These are phyloP conservation scores for Arthrobotrys sinensis DNA, from an alignment of 2,329 filamentous ascomycete genomes.

Conservation along the genomic window DNA sequence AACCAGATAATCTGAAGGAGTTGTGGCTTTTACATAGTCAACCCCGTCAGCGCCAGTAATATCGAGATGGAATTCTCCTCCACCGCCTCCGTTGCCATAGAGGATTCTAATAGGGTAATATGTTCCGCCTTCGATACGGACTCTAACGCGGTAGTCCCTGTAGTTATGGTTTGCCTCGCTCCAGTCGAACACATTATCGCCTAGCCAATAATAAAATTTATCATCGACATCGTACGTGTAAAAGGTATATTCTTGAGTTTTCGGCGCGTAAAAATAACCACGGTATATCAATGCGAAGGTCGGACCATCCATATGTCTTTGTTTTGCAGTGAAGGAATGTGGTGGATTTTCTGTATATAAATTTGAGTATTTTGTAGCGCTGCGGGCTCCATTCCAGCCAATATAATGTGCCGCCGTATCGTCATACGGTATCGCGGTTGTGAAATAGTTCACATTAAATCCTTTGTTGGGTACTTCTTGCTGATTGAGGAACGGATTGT, in stretches of 20 bases:
- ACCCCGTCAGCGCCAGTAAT: constrained; percentile 27
- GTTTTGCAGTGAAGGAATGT: constrained; percentile 6
- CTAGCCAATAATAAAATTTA: constrained; percentile 23
- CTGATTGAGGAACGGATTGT: constrained; percentile 25
- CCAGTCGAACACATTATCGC: constrained; percentile 13
- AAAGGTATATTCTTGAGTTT: constrained; percentile 25
- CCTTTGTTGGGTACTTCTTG: constrained; percentile 22
- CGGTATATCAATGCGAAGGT: constrained; percentile 11
- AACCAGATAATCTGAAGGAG: constrained; percentile 24
- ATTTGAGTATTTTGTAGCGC: constrained; percentile 7
- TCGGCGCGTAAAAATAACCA: constrained; percentile 31
- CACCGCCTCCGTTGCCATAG: constrained; percentile 31
- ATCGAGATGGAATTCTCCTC: constrained; percentile 16
- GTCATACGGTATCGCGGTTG: constrained; percentile 9
- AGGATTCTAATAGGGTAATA: constrained; percentile 20
- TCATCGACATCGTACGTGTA: constrained; percentile 24
- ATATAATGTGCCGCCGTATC: constrained; percentile 3
- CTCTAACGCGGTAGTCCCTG: not conserved
- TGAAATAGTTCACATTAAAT: constrained; percentile 11
- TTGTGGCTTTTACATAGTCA: not conserved
- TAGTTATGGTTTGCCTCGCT: constrained; percentile 21
- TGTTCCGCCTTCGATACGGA: constrained; percentile 16
- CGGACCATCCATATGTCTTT: constrained; percentile 25
- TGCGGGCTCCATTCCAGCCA: constrained; percentile 17
- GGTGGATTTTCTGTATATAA: constrained; percentile 9